Conservation (phyloP, 352 stramenopile species). For the Globisporangium sylvaticum region DNA sequence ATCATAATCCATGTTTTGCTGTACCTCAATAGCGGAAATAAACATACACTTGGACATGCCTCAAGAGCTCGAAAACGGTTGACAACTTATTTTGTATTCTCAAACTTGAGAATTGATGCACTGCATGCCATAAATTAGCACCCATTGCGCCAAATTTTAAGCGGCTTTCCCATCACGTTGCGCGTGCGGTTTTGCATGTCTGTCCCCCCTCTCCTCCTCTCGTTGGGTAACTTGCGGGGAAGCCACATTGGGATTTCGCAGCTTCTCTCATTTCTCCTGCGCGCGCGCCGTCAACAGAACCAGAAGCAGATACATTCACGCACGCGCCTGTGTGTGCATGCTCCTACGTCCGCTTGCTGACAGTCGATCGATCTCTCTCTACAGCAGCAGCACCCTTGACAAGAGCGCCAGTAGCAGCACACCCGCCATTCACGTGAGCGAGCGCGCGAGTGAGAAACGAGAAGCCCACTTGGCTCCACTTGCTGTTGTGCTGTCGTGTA, state of each 20-base stretch:
- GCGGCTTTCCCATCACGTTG: neutral
- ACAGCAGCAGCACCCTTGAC: neutral
- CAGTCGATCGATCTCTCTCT: neutral
- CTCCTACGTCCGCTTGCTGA: neutral
- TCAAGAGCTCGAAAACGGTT: neutral
- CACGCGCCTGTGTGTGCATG: neutral
- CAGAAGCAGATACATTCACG: neutral
- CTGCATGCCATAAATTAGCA: neutral
- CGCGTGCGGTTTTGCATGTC: conserved; percentile 1
- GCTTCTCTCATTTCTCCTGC: conserved; percentile 8
- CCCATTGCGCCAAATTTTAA: neutral
- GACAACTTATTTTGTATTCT: neutral
- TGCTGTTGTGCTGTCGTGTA: conserved; percentile 8
- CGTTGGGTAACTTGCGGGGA: conserved; percentile 1
- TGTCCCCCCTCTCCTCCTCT: neutral
- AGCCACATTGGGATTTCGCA: conserved; percentile 3
- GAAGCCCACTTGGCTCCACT: neutral
- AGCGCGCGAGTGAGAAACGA: neutral
- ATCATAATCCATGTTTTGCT: neutral
- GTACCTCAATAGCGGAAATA: neutral
- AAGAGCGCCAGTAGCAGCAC: neutral
- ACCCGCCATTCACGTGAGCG: neutral
- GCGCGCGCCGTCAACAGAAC: conserved; percentile 3
- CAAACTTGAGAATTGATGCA: neutral
- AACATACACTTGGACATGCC: neutral